phyloP scores from a whole-genome alignment of 1,284 basidiomycete species.

The Microbotryum lychnidis-dioicae region DNA sequence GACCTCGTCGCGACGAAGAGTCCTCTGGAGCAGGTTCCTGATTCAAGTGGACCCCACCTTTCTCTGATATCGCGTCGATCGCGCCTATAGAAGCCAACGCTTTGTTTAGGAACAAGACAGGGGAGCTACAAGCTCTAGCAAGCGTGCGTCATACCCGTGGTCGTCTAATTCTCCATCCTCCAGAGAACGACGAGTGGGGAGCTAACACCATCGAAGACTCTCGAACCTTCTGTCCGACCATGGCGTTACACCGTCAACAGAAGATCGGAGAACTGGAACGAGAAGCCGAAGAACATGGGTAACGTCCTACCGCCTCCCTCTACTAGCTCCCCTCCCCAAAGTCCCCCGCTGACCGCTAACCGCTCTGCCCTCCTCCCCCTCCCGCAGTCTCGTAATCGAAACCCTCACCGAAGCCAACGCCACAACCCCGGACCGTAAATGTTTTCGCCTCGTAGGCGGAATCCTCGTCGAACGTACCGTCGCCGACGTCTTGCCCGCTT shows the following conservation, averaged over 20 bases:
- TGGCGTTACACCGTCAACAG: slow-evolving; percentile 1
- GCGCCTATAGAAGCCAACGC: no score
- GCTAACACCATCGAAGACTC: no score
- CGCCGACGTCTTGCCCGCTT: slow-evolving; percentile 82
- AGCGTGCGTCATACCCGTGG: no score
- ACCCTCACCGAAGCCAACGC: slow-evolving; percentile 71
- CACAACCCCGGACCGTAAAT: slow-evolving; percentile 79
- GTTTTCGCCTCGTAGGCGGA: slow-evolving; percentile 93
- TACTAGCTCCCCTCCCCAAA: neutral
- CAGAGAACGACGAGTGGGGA: no score
- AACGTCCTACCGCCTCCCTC: neutral
- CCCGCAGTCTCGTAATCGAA: slow-evolving; percentile 68
- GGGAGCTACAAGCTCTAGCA: no score
- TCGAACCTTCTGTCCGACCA: no score
- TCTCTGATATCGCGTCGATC: no score
- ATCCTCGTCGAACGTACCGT: slow-evolving; percentile 94
- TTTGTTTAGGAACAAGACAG: no score
- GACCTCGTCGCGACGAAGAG: no score
- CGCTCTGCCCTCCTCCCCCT: slow-evolving; percentile 32
- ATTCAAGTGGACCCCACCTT: no score
- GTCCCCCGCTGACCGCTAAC: neutral
- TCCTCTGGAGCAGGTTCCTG: no score
- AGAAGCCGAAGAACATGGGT: slow-evolving; percentile 79
- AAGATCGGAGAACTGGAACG: slow-evolving; percentile 91
- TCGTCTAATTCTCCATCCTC: no score